phyloP scores from a whole-genome alignment of 148 eudicot genomes.

The Persicaria maculosa region DNA sequence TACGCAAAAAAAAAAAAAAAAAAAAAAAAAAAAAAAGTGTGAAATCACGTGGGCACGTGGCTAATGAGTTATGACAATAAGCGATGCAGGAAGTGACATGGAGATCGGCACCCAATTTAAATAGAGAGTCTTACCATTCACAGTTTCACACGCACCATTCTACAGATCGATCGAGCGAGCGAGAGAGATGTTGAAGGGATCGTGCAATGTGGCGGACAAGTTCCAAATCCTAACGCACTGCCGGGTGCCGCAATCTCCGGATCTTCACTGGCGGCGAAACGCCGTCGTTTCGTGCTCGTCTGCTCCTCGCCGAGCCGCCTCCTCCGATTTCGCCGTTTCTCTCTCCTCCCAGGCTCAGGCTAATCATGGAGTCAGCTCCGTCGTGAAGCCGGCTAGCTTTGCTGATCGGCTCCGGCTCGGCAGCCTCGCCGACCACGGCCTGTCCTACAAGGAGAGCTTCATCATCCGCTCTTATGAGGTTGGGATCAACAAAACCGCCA shows the following conservation, averaged over 20 bases:
- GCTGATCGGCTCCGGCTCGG: conserved; percentile 69
- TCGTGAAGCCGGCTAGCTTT: conserved; percentile 16
- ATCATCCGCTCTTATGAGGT: conserved; percentile 84
- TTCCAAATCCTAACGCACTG: conserved; percentile 33
- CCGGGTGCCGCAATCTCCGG: conserved; percentile 25
- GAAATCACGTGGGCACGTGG: no score
- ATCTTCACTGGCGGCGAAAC: conserved; percentile 12
- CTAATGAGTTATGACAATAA: no score
- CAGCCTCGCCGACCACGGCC: conserved; percentile 64
- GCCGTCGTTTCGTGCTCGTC: conserved; percentile 16
- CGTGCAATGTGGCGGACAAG: conserved; percentile 27
- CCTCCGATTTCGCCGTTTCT: conserved; percentile 6
- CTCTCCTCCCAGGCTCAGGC: background rate
- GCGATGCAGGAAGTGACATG: no score
- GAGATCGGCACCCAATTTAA: no score
- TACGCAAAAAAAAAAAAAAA: no score
- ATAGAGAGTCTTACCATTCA: background rate
- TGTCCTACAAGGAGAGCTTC: conserved; percentile 82
- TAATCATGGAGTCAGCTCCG: background rate
- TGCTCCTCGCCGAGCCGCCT: conserved; percentile 7
- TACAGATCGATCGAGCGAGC: background rate
- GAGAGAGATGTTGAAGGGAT: conserved; percentile 28
- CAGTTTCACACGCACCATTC: background rate
- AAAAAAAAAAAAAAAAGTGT: no score
- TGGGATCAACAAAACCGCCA: conserved; percentile 90